Evolutionary conservation across 202 grass and related monocot genomes (phyloP).

Genomic region (Schoenoplectus triqueter): DNA sequence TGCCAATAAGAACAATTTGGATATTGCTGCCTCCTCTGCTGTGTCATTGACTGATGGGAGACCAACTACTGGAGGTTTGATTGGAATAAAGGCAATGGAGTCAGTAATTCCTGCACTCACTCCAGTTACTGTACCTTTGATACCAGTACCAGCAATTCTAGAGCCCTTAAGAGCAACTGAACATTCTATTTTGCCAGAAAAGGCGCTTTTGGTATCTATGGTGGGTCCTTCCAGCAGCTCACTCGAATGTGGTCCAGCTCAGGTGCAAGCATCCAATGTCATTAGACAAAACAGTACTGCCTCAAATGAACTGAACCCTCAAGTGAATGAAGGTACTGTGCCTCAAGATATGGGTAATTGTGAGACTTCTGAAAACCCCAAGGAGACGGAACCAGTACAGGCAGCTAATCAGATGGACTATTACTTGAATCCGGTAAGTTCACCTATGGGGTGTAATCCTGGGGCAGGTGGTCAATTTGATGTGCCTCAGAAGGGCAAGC

Average conservation of each 20-base stretch:
- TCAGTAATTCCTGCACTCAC: background rate
- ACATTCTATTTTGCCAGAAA: slow-evolving; percentile 49
- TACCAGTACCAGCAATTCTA: slow-evolving; percentile 22
- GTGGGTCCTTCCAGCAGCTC: background rate
- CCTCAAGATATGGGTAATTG: slow-evolving; percentile 47
- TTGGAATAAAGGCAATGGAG: slow-evolving; percentile 40
- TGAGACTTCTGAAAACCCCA: slow-evolving; percentile 50
- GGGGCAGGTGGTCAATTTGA: slow-evolving; percentile 40
- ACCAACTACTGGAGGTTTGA: slow-evolving; percentile 28
- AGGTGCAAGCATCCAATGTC: slow-evolving; percentile 16
- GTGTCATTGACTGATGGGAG: slow-evolving; percentile 40
- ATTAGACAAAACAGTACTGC: slow-evolving; percentile 39
- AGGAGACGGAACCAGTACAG: slow-evolving; percentile 47
- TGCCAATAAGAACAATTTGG: slow-evolving; percentile 19
- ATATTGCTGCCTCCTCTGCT: slow-evolving; percentile 38
- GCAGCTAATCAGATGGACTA: slow-evolving; percentile 53
- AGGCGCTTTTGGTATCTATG: slow-evolving; percentile 17
- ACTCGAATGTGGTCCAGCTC: slow-evolving; percentile 7
- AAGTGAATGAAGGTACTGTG: slow-evolving; percentile 54
- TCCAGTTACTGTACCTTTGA: slow-evolving; percentile 14
- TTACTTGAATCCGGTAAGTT: slow-evolving; percentile 40
- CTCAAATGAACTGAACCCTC: slow-evolving; percentile 40
- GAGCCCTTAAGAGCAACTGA: slow-evolving; percentile 44
- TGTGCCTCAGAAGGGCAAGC: slow-evolving; percentile 43
- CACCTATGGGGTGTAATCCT: slow-evolving; percentile 33